These are phyloP conservation scores for Cavenderia fasciculata DNA, from an alignment of 78 protist genomes.

Conservation along the genomic window DNA sequence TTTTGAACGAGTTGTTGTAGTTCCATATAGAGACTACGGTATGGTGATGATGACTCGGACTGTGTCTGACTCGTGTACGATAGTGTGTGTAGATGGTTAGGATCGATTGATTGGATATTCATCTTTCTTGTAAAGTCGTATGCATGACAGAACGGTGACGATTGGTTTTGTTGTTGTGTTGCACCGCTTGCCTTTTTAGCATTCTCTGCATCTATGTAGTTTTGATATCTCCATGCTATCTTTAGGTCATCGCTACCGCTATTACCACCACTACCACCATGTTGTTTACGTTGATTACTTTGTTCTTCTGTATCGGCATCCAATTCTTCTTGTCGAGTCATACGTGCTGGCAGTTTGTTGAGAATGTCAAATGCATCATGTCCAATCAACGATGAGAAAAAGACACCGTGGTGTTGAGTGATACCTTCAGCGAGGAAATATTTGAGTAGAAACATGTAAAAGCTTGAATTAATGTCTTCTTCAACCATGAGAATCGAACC, in stretches of 20 bases:
- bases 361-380: slow-evolving; percentile 64
- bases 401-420: slow-evolving; percentile 60
- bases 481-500: slow-evolving; percentile 81
- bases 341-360: slow-evolving; percentile 60
- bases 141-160: slow-evolving; percentile 38
- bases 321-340: slow-evolving; percentile 37
- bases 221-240: slow-evolving; percentile 72
- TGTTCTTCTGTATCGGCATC: slow-evolving; percentile 63
- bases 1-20: slow-evolving; percentile 42
- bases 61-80: background rate
- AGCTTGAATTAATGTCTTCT: slow-evolving; percentile 75
- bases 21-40: slow-evolving; percentile 42
- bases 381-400: slow-evolving; percentile 59
- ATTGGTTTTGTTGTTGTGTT: background rate
- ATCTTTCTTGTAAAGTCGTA: slow-evolving; percentile 66
- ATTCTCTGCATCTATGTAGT: slow-evolving; percentile 32
- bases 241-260: slow-evolving; percentile 22
- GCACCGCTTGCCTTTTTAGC: background rate
- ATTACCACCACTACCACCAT: background rate
- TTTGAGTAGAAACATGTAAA: slow-evolving; percentile 65
- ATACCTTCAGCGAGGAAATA: slow-evolving; percentile 82
- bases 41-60: slow-evolving; percentile 40
- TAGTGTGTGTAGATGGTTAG: slow-evolving; percentile 36
- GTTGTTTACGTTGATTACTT: background rate
- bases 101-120: slow-evolving; percentile 53